A percentile compares a stretch with the other conserved stretches of the same genome.
phyloP scores from a whole-genome alignment of 2,329 filamentous ascomycete genomes.

The Hypoxylon sp. region DNA sequence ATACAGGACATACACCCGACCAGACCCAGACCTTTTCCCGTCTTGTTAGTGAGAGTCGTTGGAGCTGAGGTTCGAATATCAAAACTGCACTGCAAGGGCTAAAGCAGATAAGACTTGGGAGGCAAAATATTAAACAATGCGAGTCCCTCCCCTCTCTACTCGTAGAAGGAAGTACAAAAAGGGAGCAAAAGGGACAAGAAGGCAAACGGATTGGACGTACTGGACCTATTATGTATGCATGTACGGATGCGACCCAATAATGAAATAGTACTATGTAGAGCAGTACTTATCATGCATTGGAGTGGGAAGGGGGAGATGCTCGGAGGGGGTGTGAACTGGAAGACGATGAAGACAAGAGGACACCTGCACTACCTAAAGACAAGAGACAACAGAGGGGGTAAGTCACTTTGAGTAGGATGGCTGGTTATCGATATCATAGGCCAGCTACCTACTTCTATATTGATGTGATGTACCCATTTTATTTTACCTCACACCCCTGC shows the following conservation, averaged over 20 bases:
- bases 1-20: constrained; percentile 23
- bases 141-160: constrained; percentile 32
- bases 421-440: constrained; percentile 46
- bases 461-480: constrained; percentile 40
- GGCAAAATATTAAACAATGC: constrained; percentile 4
- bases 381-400: constrained; percentile 42
- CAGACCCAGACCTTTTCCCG: constrained; percentile 9
- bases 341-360: constrained; percentile 37
- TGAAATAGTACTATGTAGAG: constrained; percentile 37
- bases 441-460: no score
- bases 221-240: constrained; percentile 36
- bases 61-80: constrained; percentile 17
- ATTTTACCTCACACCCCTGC: constrained; percentile 36
- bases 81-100: constrained; percentile 11
- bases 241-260: constrained; percentile 32
- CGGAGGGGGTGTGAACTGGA: constrained; percentile 26
- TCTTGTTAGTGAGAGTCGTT: constrained; percentile 10
- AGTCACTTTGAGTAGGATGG: constrained; percentile 41
- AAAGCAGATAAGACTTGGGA: constrained; percentile 17
- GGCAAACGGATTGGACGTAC: constrained; percentile 33
- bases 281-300: constrained; percentile 30
- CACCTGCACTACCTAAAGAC: no score
- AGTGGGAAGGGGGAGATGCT: constrained; percentile 32
- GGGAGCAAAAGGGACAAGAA: constrained; percentile 24
- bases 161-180: constrained; percentile 36